Evolutionary conservation across 1,139 yeast genomes (phyloP), one percentile per base, ranked within the genome.

Genomic region (Diutina catenulata): DNA sequence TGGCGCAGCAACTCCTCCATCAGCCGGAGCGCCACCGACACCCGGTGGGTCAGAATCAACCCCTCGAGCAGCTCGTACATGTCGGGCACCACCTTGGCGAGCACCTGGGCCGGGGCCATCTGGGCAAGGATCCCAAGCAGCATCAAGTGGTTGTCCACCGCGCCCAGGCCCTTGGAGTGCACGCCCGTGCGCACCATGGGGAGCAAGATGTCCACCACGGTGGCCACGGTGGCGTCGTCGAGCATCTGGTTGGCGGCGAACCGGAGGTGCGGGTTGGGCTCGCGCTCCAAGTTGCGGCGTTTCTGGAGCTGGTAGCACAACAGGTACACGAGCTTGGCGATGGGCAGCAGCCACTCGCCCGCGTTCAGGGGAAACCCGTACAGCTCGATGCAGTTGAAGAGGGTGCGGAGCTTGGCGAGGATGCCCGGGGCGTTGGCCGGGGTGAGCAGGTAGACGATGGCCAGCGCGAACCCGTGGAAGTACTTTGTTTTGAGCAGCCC

Each of bases 351-450:
- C 97, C 98, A 88, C 18, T 71, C 70, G 0, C 96, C 97, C 15
- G 69, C 59, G 53, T 88, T 88, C 0, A 97, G 87, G 4, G 98
- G 98, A 57, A 91, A 96, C 10, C 79, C 79, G 56, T 80, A 84
- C 27, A 95, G 83, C 45, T 76, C 80, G n/a, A 87, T 64, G 0
- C 94, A 77, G 44, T 78, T 77, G 21, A 80, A 51, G 32, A 83
- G 59, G 0, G 75, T 67, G 29, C 65, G 64, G 13, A 91, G 49
- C 31, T 69, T 62, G 10, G 66, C 72, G 46, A 82, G 53, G 11
- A 80, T 67, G 2, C 73, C 73, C n/a, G 60, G 68, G 4, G 56
- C 48, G 7, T 49, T 50, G 10, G 65, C 60, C 0, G 86, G 81
- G 28, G 68, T 68, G 7, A 87, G 59, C 0, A 93, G 79, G 52